Conservation (phyloP, 768 basidiomycete species). For the Serendipita sp. region DNA sequence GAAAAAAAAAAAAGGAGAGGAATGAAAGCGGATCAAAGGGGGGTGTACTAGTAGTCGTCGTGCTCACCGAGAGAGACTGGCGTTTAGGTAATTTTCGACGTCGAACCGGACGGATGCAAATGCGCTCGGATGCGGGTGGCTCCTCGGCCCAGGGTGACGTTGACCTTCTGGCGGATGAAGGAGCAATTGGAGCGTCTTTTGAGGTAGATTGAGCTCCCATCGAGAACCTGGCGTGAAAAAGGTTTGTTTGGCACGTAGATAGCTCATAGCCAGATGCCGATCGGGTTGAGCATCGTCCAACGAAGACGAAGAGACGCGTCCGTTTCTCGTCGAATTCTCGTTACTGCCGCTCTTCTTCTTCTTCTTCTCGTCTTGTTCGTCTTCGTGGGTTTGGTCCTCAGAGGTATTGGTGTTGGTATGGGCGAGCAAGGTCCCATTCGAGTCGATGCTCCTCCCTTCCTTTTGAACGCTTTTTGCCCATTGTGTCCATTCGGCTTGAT, state of each 20-base stretch:
- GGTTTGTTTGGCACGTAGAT: constrained; percentile 61
- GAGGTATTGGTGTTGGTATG: not conserved
- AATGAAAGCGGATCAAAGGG: no score
- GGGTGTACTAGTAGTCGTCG: not conserved
- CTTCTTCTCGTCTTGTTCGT: no score
- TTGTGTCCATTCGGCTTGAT: not conserved
- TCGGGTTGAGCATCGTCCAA: not conserved
- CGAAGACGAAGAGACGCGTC: no score
- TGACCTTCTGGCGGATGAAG: not conserved
- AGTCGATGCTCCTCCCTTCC: no score
- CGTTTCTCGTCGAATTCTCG: no score
- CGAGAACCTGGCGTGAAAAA: constrained; percentile 57
- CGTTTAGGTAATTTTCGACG: constrained; percentile 9
- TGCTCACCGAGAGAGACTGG: constrained; percentile 9
- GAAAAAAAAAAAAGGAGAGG: not conserved
- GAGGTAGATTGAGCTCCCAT: constrained; percentile 53
- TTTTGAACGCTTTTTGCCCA: not conserved
- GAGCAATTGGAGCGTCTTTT: not conserved
- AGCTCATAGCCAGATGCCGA: constrained; percentile 44
- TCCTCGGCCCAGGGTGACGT: not conserved
- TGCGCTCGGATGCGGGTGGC: constrained; percentile 3
- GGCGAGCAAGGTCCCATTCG: not conserved
- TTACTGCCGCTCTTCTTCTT: no score
- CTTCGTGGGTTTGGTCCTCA: no score
- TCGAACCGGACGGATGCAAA: constrained; percentile 7